Percentiles rank a stretch among this genome's conserved stretches.
Conservation (phyloP, 2,329 filamentous ascomycete species). For the Talaromyces islandicus region DNA sequence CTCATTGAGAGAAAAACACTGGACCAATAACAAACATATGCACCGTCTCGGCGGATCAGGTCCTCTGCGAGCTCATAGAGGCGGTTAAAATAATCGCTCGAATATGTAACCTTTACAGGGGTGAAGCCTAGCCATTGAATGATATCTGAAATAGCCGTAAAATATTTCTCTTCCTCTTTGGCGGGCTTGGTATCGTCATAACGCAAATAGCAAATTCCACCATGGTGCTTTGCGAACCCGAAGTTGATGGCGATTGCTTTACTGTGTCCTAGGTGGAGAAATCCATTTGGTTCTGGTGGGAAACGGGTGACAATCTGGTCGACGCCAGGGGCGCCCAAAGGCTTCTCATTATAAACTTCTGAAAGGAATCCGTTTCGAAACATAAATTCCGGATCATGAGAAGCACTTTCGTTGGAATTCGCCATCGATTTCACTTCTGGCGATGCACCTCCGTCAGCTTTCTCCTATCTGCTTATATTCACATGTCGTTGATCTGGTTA, state of each 20-base stretch:
- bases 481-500: background rate
- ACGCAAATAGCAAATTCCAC: conserved; percentile 65
- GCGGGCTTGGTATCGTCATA: conserved; percentile 96
- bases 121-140: conserved; percentile 81
- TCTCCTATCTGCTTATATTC: background rate
- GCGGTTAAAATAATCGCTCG: conserved; percentile 81
- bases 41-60: conserved; percentile 63
- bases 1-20: conserved; percentile 43
- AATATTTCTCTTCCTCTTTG: conserved; percentile 85
- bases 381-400: conserved; percentile 43
- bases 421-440: background rate
- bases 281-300: conserved; percentile 81
- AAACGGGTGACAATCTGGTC: conserved; percentile 59
- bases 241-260: conserved; percentile 97
- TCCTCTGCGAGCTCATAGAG: conserved; percentile 87
- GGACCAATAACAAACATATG: conserved; percentile 79
- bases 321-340: conserved; percentile 21
- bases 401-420: background rate
- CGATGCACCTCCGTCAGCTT: background rate
- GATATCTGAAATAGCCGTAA: conserved; percentile 82
- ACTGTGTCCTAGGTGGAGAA: conserved; percentile 65
- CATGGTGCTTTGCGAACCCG: conserved; percentile 81
- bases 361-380: conserved; percentile 74
- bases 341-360: conserved; percentile 64
- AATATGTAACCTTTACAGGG: conserved; percentile 74